Evolutionary conservation across 352 stramenopile genomes (phyloP), one percentile per base, ranked within the genome.

Genomic region (Elongisporangium prolatum): DNA sequence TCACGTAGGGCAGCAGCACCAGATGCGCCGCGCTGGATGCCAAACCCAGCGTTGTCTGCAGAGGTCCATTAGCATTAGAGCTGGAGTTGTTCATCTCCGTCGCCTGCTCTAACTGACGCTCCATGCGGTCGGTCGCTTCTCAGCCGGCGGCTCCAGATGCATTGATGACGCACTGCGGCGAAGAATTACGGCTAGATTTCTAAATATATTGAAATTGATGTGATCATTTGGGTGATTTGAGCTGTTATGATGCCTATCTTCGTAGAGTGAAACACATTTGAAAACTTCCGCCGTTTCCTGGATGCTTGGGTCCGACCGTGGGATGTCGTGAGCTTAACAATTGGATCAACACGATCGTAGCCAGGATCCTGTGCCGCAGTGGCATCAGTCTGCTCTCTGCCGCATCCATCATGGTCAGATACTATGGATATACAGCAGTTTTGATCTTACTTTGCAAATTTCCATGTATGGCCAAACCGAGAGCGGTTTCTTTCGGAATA

Each of bases 1-100:
- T 64, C 7, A 88, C 66, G 65, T 87, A 89, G 50, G 81, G 82
- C 21, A 72, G 72, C 5, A 91, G 63, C 69, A 88, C 71, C 18
- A 89, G 60, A 54, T 60, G 86, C n/a, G 80, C 80, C 6, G 80
- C 77, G 3, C 65, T 74, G 1, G 74, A 82, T 54, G 80, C 80
- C 18, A 88, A 65, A 24, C 66, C 69, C 5, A 91, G 67, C 53
- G 78, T 88, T 50, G 74, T 64, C 52, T 84, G 72, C 17, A 91
- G 61, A 52, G 67, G 64, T 21, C 54, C 22, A 18, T 40, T 11
- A 1, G 3, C 50, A 16, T 9, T n/a, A 44, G 21, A 20, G 50
- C 8, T 37, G 28, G 28, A 40, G 28, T 40, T 9, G 28, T 55
- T 13, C 50, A 55, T 37, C 50, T 47, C 50, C 50, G 17, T 44